These are phyloP conservation scores for Phyllosticta citriasiana DNA, from an alignment of 2,329 filamentous ascomycete species.

Conservation along the genomic window DNA sequence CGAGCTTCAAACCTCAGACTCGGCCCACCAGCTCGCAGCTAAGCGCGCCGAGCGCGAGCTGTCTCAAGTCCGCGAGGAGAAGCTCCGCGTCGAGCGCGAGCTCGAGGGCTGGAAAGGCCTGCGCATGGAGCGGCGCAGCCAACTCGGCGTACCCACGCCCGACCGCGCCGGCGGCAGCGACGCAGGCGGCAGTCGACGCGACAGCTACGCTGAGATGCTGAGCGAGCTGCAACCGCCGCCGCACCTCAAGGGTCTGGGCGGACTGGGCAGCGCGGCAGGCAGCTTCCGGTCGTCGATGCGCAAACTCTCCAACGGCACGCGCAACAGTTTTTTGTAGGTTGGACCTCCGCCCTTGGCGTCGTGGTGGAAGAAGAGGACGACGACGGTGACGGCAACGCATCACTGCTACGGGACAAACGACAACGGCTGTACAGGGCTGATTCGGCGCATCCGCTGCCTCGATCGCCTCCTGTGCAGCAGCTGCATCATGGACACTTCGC, in stretches of 20 bases:
- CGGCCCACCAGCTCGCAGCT: constrained; percentile 66
- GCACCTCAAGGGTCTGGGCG: neutral
- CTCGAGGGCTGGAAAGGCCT: constrained; percentile 71
- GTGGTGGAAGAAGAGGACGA: neutral
- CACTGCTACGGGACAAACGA: neutral
- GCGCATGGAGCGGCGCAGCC: constrained; percentile 47
- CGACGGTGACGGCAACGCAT: neutral
- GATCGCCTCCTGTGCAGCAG: neutral
- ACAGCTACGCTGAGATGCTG: constrained; percentile 17
- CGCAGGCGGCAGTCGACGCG: constrained; percentile 33
- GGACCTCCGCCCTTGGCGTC: constrained; percentile 7
- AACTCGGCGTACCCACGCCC: constrained; percentile 21
- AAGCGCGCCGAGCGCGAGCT: constrained; percentile 84
- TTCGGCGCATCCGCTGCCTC: neutral
- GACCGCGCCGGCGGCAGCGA: constrained; percentile 29
- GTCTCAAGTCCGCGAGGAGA: constrained; percentile 77
- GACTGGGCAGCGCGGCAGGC: neutral
- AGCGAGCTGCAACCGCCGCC: constrained; percentile 7
- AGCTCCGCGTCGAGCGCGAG: constrained; percentile 73
- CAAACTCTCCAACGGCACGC: neutral
- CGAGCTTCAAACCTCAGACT: constrained; percentile 83
- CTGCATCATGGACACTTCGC: neutral
- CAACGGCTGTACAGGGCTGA: neutral
- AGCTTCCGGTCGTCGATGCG: neutral
- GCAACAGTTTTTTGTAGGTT: constrained; percentile 11